Conservation (phyloP, 768 basidiomycete genomes). For the Boletus bicolor region DNA sequence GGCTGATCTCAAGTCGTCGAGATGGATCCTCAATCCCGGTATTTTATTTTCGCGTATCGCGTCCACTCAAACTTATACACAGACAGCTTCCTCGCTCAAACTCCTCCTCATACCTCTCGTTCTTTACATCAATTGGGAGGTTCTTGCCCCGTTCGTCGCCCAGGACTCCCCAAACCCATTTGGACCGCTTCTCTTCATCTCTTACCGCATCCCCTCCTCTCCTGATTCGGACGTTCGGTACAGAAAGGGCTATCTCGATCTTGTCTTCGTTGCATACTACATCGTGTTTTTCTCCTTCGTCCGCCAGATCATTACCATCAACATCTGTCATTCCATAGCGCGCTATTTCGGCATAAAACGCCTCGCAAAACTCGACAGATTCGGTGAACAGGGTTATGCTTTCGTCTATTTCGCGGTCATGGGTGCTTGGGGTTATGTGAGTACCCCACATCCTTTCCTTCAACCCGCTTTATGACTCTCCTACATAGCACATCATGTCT, state of each 20-base stretch:
- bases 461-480: neutral
- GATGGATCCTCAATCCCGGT: constrained; percentile 80
- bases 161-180: constrained; percentile 68
- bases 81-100: constrained; percentile 60
- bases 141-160: constrained; percentile 46
- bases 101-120: constrained; percentile 59
- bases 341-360: constrained; percentile 67
- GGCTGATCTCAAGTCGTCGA: constrained; percentile 48
- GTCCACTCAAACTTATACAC: neutral
- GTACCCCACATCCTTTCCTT: constrained; percentile 24
- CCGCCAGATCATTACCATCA: constrained; percentile 69
- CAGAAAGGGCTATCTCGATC: constrained; percentile 69
- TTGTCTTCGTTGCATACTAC: constrained; percentile 78
- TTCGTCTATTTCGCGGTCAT: constrained; percentile 72
- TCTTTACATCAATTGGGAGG: constrained; percentile 63
- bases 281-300: constrained; percentile 88
- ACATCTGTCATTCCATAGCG: constrained; percentile 65
- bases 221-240: constrained; percentile 57
- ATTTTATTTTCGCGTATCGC: neutral
- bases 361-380: constrained; percentile 68
- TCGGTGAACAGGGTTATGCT: constrained; percentile 91
- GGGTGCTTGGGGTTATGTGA: constrained; percentile 74
- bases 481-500: constrained; percentile 73
- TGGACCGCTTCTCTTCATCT: constrained; percentile 64
- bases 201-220: constrained; percentile 55